These are phyloP conservation scores for Pseudogymnoascus sp. DNA, from an alignment of 2,329 filamentous ascomycete genomes.

Conservation along the genomic window DNA sequence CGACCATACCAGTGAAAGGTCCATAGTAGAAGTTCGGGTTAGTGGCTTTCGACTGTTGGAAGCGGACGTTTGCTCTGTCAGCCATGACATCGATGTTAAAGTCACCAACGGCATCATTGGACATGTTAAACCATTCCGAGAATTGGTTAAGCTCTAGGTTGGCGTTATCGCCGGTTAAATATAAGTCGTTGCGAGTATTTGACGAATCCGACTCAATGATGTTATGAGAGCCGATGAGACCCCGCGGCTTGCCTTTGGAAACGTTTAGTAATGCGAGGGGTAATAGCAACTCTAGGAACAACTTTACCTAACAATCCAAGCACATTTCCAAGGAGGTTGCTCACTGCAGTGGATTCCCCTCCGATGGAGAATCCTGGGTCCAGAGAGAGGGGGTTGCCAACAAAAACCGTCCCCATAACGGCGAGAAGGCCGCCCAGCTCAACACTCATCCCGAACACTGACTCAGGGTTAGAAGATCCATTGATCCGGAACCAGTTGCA, in stretches of 20 bases:
- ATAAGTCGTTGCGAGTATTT: conserved; percentile 21
- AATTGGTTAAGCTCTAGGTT: conserved; percentile 44
- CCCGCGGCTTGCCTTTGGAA: conserved; percentile 15
- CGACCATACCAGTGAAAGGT: conserved; percentile 39
- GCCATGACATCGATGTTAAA: conserved; percentile 17
- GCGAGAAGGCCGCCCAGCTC: conserved; percentile 33
- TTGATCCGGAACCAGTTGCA: background rate
- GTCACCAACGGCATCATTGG: conserved; percentile 23
- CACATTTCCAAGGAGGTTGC: conserved; percentile 13
- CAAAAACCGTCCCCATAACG: conserved; percentile 36
- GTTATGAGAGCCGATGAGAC: conserved; percentile 24
- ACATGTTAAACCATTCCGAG: conserved; percentile 34
- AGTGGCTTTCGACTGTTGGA: conserved; percentile 36
- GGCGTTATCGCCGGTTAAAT: conserved; percentile 31
- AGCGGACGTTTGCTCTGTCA: conserved; percentile 28
- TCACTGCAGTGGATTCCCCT: conserved; percentile 14
- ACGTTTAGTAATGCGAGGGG: background rate
- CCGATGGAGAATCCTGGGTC: conserved; percentile 38
- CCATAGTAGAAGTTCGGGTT: conserved; percentile 48
- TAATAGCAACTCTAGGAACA: background rate
- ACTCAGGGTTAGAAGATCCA: conserved; percentile 10
- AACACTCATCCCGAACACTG: conserved; percentile 38
- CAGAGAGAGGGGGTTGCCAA: conserved; percentile 36
- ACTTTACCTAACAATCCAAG: conserved; percentile 1
- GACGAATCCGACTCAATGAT: conserved; percentile 22